Conservation (phyloP, 345 rosid genomes). For the Theobroma cacao region DNA sequence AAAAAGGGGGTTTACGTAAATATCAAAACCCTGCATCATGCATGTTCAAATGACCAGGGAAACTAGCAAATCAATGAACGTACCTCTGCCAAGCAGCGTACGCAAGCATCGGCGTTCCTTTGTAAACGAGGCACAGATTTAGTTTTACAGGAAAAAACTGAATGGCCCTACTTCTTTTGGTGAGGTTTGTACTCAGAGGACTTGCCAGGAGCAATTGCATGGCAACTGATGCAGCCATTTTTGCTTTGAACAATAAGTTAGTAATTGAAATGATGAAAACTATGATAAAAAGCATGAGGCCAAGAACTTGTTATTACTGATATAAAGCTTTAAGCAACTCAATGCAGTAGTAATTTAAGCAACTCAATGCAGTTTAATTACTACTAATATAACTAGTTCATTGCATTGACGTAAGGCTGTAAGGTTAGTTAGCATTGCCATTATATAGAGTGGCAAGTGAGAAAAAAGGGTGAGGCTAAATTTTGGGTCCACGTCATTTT, state of each 20-base stretch:
- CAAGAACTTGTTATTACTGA: slow-evolving; percentile 7
- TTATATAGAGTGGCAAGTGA: background rate
- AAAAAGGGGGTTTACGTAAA: background rate
- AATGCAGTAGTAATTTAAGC: background rate
- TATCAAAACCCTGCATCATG: too few relatives aligned
- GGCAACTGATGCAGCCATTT: slow-evolving; percentile 36
- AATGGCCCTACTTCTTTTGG: slow-evolving; percentile 20
- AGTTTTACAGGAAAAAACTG: slow-evolving; percentile 19
- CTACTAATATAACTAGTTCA: background rate
- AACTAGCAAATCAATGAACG: background rate
- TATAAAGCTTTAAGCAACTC: background rate
- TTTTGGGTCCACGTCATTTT: slow-evolving; percentile 28
- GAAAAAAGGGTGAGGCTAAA: slow-evolving; percentile 16
- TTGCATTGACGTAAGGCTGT: background rate
- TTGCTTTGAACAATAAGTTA: background rate
- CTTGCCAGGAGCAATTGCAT: slow-evolving; percentile 39
- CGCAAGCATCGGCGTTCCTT: slow-evolving; percentile 23
- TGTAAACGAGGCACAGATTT: slow-evolving; percentile 11
- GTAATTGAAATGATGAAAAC: background rate
- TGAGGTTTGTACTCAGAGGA: slow-evolving; percentile 26
- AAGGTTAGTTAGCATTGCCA: background rate
- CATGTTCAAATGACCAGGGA: background rate
- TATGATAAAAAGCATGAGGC: background rate
- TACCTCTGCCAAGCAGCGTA: slow-evolving; percentile 14
- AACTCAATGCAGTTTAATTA: background rate